Conservation (phyloP, 2,329 filamentous ascomycete genomes). For the Epichloe coenophiala region DNA sequence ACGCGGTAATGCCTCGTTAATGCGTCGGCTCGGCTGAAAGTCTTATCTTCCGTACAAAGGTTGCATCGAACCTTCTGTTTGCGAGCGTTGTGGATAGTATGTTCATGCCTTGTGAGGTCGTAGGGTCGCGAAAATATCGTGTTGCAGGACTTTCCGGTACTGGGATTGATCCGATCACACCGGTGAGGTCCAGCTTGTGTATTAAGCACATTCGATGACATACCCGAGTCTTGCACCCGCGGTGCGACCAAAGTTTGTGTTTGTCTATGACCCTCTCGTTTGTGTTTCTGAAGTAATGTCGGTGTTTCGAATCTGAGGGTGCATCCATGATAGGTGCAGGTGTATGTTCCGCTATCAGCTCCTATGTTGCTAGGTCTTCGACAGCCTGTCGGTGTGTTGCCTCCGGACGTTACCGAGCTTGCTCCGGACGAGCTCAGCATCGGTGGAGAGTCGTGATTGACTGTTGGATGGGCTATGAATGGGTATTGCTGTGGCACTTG, state of each 20-base stretch:
- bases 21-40: slow-evolving; percentile 89
- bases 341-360: slow-evolving; percentile 81
- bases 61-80: slow-evolving; percentile 93
- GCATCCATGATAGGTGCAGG: slow-evolving; percentile 90
- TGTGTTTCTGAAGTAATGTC: slow-evolving; percentile 81
- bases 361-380: slow-evolving; percentile 47
- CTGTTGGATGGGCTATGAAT: slow-evolving; percentile 28
- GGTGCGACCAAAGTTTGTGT: slow-evolving; percentile 32
- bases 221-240: slow-evolving; percentile 19
- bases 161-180: slow-evolving; percentile 87
- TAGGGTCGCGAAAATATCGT: slow-evolving; percentile 92
- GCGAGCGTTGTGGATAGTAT: slow-evolving; percentile 89
- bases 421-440: slow-evolving; percentile 31
- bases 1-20: slow-evolving; percentile 89
- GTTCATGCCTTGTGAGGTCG: slow-evolving; percentile 90
- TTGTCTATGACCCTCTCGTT: slow-evolving; percentile 80
- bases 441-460: slow-evolving; percentile 20
- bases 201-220: slow-evolving; percentile 50
- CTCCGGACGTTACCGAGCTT: slow-evolving; percentile 26
- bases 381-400: slow-evolving; percentile 20
- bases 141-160: slow-evolving; percentile 87
- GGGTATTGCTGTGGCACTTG: slow-evolving; percentile 38
- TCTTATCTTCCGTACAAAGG: slow-evolving; percentile 90
- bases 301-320: slow-evolving; percentile 79
- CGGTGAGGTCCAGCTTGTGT: slow-evolving; percentile 87